These are phyloP conservation scores for Cyberlindnera petersonii DNA, from an alignment of 805 yeast species.

Conservation along the genomic window DNA sequence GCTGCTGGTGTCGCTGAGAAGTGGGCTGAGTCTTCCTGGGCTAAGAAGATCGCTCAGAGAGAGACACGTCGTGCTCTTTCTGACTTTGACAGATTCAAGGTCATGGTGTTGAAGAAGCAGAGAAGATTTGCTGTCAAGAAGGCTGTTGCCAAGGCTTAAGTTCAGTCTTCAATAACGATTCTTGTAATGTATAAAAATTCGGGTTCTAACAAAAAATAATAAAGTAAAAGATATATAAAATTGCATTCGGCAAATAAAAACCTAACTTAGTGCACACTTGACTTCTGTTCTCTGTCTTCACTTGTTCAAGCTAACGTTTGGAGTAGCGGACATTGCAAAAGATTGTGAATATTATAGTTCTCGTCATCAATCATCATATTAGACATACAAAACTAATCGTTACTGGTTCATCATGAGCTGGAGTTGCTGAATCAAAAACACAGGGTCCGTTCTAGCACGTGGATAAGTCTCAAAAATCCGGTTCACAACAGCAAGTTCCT, in stretches of 20 bases:
- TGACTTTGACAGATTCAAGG: conserved; percentile 99
- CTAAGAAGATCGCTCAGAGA: conserved; percentile 95
- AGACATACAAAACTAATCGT: background rate
- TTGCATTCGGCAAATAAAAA: background rate
- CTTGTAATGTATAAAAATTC: conserved; percentile 16
- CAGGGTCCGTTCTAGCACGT: conserved; percentile 20
- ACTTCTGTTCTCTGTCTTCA: background rate
- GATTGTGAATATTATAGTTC: too few relatives aligned
- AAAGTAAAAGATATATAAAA: conserved; percentile 1
- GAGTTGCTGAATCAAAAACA: conserved; percentile 19
- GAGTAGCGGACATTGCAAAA: background rate
- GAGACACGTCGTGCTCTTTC: conserved; percentile 88
- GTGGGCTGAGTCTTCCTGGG: conserved; percentile 95
- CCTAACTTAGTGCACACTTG: background rate
- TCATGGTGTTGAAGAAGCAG: conserved; percentile 94
- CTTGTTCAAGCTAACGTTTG: background rate
- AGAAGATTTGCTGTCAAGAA: conserved; percentile 91
- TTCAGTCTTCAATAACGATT: conserved; percentile 7
- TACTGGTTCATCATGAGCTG: conserved; percentile 12
- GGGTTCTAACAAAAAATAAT: conserved; percentile 6
- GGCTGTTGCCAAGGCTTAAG: conserved; percentile 92
- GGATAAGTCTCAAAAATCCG: conserved; percentile 24
- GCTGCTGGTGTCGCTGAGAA: conserved; percentile 83
- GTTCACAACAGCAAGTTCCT: conserved; percentile 19
- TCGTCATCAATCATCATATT: background rate